Conservation (phyloP, 495 filamentous ascomycete genomes). For the Daldinia childiae region DNA sequence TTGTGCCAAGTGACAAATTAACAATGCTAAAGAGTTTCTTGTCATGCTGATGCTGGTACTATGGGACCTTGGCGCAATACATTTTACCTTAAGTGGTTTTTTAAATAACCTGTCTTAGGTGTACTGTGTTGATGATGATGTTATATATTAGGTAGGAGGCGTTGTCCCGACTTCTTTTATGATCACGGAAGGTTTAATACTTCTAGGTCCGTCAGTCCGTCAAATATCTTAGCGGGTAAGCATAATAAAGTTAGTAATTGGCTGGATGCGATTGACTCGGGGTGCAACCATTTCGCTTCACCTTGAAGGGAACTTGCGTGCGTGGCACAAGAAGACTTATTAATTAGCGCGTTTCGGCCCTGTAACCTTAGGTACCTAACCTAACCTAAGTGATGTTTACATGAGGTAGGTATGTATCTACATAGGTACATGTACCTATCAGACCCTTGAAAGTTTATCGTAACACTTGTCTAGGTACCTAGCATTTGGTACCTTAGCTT, state of each 20-base stretch:
- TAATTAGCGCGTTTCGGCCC: constrained; percentile 21
- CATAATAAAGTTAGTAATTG: background rate
- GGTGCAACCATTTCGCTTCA: background rate
- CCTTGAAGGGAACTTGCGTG: background rate
- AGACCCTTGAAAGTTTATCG: constrained; percentile 6
- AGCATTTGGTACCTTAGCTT: background rate
- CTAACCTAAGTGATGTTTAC: constrained; percentile 4
- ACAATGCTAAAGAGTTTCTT: background rate
- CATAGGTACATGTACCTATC: no score
- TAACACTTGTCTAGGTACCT: background rate
- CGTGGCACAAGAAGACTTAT: constrained; percentile 2
- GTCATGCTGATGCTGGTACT: background rate
- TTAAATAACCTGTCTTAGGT: no score
- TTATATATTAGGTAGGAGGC: no score
- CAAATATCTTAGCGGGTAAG: background rate
- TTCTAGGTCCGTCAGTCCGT: background rate
- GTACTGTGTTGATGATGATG: no score
- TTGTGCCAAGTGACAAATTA: constrained; percentile 29
- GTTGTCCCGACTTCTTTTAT: background rate
- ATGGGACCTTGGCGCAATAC: no score
- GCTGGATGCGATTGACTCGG: background rate
- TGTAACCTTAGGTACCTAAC: background rate
- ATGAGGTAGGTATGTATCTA: no score
- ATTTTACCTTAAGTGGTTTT: no score
- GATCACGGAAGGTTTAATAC: constrained; percentile 1